These are phyloP conservation scores for Phytophthora podocarpi DNA, from an alignment of 352 stramenopile genomes.

Conservation along the genomic window DNA sequence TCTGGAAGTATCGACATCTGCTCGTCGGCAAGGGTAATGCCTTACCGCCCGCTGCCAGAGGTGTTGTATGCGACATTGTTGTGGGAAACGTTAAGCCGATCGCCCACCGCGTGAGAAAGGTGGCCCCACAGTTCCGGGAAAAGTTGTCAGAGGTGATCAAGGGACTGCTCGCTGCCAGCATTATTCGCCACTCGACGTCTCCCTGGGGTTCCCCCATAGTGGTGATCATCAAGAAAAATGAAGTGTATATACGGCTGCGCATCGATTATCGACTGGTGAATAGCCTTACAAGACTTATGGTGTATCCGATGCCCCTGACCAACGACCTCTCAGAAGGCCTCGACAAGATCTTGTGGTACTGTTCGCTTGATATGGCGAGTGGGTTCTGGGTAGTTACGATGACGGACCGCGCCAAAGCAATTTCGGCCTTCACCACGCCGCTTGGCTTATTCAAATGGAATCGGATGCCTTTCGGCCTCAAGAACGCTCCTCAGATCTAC, in stretches of 20 bases:
- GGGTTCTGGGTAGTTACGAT: constrained; percentile 23
- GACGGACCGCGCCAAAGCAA: constrained; percentile 5
- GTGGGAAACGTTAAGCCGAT: not conserved
- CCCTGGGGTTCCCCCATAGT: constrained; percentile 26
- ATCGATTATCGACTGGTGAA: constrained; percentile 25
- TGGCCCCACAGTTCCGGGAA: constrained; percentile 12
- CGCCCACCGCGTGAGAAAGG: not conserved
- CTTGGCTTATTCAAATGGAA: constrained; percentile 15
- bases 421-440: constrained; percentile 13
- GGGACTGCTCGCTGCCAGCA: not conserved
- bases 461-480: constrained; percentile 16
- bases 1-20: not conserved
- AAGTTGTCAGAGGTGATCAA: constrained; percentile 16
- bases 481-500: too few relatives aligned
- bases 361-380: constrained; percentile 18
- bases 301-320: constrained; percentile 31
- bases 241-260: too few relatives aligned
- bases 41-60: not conserved
- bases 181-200: constrained; percentile 15
- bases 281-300: constrained; percentile 6
- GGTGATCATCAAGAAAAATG: constrained; percentile 22
- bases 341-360: constrained; percentile 20
- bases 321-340: constrained; percentile 13
- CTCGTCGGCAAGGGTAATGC: not conserved
- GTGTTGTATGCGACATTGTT: not conserved